Base-by-base conservation (phyloP, 2,329 filamentous ascomycete genomes). In the Alternaria tenuissima region DNA sequence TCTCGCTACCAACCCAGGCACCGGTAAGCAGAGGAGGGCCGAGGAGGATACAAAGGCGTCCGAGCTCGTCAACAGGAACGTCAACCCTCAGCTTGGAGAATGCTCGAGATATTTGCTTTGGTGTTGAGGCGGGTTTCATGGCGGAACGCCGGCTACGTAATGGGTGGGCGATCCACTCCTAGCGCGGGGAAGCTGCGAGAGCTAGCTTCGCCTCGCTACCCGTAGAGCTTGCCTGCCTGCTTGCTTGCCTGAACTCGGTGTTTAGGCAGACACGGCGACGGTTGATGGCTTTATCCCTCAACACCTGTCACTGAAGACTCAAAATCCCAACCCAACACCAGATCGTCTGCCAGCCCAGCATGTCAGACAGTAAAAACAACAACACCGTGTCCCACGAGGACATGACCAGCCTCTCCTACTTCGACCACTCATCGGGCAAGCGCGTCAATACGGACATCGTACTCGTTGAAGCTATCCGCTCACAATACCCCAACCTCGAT, bases 401-500 rank as follows among this genome's bases (percentile, higher is more conserved):
- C 67, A 72, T 79, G 57, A 72, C 78, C 20, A 67, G 74, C 36
- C 73, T 74, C 58, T 73, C 75, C 20, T 83, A 78, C 70, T 80
- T 81, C 68, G 75, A 82, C 48, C 80, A 83, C 62, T 79, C 80
- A 24, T 77, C 79, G 44, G 81, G 63, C 46, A 74, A 76, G 46
- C 80, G 81, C 60, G 59, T 81, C 67, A 78, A 80, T 60, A 83
- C 81, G 54, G 80, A 83, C 57, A 63, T 71, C 32, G 77, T 83
- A 28, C 64, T 83, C 22, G 75, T 80, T 48, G 78, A 81, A 59
- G 76, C 81, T n/a, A 71, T 83, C 9, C 80, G 80, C 48, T 73
- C 69, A 20, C 80, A 83, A 54, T 83, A 83, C 54, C 80, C 81
- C 14, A 60, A 81, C 30, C 78, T 82, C 20, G 79, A 82, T 57